phyloP scores from a whole-genome alignment of 2,329 filamentous ascomycete species.

The Exophiala sp. region DNA sequence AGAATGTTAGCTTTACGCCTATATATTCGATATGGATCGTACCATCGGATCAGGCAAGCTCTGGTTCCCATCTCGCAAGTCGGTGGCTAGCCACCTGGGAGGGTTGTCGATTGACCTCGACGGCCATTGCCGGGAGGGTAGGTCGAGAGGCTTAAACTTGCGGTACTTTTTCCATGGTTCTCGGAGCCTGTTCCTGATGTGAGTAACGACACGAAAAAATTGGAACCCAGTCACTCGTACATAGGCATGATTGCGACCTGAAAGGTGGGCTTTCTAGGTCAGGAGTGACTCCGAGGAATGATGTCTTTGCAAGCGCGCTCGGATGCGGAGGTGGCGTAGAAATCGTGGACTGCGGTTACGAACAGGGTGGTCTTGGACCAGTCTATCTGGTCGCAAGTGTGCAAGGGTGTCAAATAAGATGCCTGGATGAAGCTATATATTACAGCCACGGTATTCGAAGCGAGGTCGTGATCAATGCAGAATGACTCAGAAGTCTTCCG shows the following conservation, averaged over 20 bases:
- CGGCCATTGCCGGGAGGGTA: constrained; percentile 68
- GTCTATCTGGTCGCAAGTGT: too few relatives aligned
- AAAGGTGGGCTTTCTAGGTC: too few relatives aligned
- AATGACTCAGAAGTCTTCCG: too few relatives aligned
- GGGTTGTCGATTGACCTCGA: constrained; percentile 76
- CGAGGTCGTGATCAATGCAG: too few relatives aligned
- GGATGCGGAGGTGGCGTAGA: too few relatives aligned
- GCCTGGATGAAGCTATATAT: too few relatives aligned
- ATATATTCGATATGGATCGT: constrained; percentile 32
- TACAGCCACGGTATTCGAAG: too few relatives aligned
- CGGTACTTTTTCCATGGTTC: constrained; percentile 50
- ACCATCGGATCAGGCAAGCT: constrained; percentile 91
- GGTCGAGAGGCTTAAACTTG: constrained; percentile 44
- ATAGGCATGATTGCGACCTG: constrained; percentile 15
- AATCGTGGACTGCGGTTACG: too few relatives aligned
- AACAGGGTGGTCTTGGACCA: too few relatives aligned
- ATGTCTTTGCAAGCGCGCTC: too few relatives aligned
- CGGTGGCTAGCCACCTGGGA: constrained; percentile 85
- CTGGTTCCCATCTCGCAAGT: constrained; percentile 91
- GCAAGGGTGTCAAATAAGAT: too few relatives aligned
- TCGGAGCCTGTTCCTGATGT: constrained; percentile 39
- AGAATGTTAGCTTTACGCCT: constrained; percentile 6
- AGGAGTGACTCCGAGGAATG: too few relatives aligned
- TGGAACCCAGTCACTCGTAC: not conserved
- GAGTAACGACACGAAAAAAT: not conserved